A percentile compares a stretch with the other conserved stretches of the same genome.
phyloP scores from a whole-genome alignment of 257 asterid species.

The Solanum ossicruentum region DNA sequence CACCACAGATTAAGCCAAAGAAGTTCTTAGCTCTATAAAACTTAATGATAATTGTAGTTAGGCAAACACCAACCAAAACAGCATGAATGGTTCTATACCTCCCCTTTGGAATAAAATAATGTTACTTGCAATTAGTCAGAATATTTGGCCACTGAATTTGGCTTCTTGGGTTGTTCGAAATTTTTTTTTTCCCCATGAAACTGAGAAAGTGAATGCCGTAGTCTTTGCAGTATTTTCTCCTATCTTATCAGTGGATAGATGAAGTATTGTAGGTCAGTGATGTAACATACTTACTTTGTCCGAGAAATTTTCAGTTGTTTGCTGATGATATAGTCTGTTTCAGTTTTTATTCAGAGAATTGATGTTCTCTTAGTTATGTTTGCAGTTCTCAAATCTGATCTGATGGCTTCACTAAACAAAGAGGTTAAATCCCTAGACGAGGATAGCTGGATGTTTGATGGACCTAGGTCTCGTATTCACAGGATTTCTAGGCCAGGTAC shows the following conservation, averaged over 20 bases:
- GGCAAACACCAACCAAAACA: not conserved
- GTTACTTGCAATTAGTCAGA: not conserved
- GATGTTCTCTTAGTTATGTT: not conserved
- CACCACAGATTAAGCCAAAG: not conserved
- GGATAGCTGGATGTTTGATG: slow-evolving; percentile 97
- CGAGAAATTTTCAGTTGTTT: not conserved
- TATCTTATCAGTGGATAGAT: not conserved
- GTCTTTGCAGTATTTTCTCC: not conserved
- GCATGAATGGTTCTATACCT: not conserved
- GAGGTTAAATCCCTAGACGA: slow-evolving; percentile 86
- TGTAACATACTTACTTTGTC: not conserved
- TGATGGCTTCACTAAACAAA: slow-evolving; percentile 56
- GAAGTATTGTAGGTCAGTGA: not conserved
- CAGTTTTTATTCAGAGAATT: not conserved
- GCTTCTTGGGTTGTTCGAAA: not conserved
- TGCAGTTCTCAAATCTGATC: slow-evolving; percentile 71
- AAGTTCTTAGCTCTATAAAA: not conserved
- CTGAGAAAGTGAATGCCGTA: not conserved
- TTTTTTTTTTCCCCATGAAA: not conserved
- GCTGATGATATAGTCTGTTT: not conserved
- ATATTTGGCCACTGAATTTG: not conserved
- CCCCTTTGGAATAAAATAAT: not conserved
- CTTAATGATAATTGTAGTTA: not conserved
- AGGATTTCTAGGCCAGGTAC: slow-evolving; percentile 60
- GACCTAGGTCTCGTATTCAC: slow-evolving; percentile 84